These are phyloP conservation scores for Colletotrichum paranaense DNA, from an alignment of 2,329 filamentous ascomycete species.

Conservation along the genomic window DNA sequence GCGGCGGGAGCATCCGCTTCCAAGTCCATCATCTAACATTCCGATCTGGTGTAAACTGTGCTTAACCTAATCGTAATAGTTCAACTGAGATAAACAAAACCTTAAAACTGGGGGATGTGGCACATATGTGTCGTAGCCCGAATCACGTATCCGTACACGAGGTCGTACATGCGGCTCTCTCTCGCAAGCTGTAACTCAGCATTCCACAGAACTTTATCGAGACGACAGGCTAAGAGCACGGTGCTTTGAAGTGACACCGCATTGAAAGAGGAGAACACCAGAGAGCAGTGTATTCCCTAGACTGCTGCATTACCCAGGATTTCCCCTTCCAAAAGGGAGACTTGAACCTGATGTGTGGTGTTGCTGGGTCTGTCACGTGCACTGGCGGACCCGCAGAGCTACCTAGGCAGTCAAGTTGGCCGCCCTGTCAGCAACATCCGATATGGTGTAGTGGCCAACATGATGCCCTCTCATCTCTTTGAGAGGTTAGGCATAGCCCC, in stretches of 20 bases:
- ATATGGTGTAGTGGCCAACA: constrained; percentile 34
- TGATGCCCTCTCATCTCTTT: constrained; percentile 20
- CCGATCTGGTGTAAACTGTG: background rate
- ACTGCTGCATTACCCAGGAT: too few relatives aligned
- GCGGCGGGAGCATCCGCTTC: background rate
- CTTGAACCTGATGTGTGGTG: background rate
- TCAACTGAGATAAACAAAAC: background rate
- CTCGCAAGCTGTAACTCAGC: background rate
- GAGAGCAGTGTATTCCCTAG: too few relatives aligned
- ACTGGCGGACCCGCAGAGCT: too few relatives aligned
- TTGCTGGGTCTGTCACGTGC: background rate
- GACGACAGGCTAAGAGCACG: background rate
- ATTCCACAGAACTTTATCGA: background rate
- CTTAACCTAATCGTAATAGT: background rate
- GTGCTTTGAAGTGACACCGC: background rate
- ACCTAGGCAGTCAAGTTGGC: fast-evolving
- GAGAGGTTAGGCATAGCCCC: constrained; percentile 26
- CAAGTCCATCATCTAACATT: background rate
- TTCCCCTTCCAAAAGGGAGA: background rate
- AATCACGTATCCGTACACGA: background rate
- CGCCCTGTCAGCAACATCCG: fast-evolving
- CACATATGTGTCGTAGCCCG: background rate
- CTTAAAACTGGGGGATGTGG: background rate
- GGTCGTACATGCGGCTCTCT: background rate
- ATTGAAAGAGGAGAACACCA: background rate